Evolutionary conservation across 495 filamentous ascomycete species (phyloP), one percentile per base, ranked within the genome.

Genomic region (Ramalina intermedia): DNA sequence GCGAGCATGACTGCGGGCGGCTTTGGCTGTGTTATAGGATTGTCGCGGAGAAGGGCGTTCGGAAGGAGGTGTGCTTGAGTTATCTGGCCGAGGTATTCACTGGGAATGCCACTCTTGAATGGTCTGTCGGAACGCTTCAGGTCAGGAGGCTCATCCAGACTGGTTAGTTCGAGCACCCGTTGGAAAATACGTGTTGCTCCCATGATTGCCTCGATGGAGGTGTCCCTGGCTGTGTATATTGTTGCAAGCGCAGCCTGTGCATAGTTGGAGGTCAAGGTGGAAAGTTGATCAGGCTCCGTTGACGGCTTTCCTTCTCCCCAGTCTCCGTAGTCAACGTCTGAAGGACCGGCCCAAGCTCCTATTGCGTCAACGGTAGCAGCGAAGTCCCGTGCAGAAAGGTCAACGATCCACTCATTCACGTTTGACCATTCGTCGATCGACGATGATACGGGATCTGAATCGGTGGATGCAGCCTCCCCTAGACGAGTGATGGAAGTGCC

Each of bases 391-490:
- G 69, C 50, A 52, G 78, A 79, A 26, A 72, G 78, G 6, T 73
- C 71, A 6, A 87, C 69, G n/a, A 94, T 67, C 88, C 88, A 94
- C 50, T 80, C 69, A 49, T 90, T 84, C 11, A 89, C 78, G 51
- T 75, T 70, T 49, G 87, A 75, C 87, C 86, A 95, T n/a, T 72
- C 84, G 54, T 37, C 59, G 35, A 39, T 45, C 24, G 58, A 60
- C 16, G 49, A 49, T 8, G 29, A 11, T 33, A 13, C 29, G 5
- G 11, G 14, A 57, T 58, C 24, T 50, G 46, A 16, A 45, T 50
- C 38, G 29, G 35, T 24, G 56, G 55, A 50, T 42, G 46, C 23
- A 24, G 47, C 24, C 27, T 26, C 12, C 27, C 49, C 11, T 11
- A 17, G 36, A 6, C 12, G 13, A 14, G 16, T 16, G 21, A 38